Conservation (phyloP, 2,329 filamentous ascomycete species). For the Ophiocordyceps unilateralis region DNA sequence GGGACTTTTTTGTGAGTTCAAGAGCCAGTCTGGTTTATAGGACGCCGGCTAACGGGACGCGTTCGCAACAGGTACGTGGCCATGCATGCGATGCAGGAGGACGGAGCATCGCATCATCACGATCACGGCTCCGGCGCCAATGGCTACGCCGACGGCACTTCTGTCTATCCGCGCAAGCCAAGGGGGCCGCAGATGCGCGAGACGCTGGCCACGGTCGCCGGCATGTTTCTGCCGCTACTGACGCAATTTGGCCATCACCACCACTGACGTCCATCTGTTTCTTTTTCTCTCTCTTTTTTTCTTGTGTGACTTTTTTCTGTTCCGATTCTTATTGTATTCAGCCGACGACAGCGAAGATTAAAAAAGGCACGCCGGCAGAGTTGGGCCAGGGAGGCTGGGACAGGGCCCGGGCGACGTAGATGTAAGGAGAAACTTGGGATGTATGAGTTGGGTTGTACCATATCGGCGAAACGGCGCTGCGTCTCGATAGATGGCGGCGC, state of each 20-base stretch:
- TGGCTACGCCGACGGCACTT: slow-evolving; percentile 33
- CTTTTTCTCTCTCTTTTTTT: not conserved
- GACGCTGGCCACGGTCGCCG: slow-evolving; percentile 51
- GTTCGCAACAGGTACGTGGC: slow-evolving; percentile 61
- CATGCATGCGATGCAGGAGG: slow-evolving; percentile 95
- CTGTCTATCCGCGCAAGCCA: slow-evolving; percentile 29
- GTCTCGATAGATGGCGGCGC: not conserved
- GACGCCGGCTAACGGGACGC: not conserved
- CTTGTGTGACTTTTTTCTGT: not conserved
- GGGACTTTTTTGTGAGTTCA: slow-evolving; percentile 80
- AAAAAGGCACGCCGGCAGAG: not conserved
- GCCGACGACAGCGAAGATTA: not conserved
- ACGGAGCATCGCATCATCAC: slow-evolving; percentile 31
- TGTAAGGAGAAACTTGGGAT: not conserved
- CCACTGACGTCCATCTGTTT: not conserved
- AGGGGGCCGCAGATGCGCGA: slow-evolving; percentile 46
- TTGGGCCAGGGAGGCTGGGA: not conserved
- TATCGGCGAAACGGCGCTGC: not conserved
- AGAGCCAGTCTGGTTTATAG: not conserved
- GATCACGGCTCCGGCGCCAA: slow-evolving; percentile 32
- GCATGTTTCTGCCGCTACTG: slow-evolving; percentile 63
- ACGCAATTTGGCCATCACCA: slow-evolving; percentile 68
- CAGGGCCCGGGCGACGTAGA: not conserved
- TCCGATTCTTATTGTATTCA: no score
- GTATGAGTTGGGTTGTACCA: not conserved